Evolutionary conservation across 139 green algal genomes (phyloP).

Genomic region (Coelastrella sp.): DNA sequence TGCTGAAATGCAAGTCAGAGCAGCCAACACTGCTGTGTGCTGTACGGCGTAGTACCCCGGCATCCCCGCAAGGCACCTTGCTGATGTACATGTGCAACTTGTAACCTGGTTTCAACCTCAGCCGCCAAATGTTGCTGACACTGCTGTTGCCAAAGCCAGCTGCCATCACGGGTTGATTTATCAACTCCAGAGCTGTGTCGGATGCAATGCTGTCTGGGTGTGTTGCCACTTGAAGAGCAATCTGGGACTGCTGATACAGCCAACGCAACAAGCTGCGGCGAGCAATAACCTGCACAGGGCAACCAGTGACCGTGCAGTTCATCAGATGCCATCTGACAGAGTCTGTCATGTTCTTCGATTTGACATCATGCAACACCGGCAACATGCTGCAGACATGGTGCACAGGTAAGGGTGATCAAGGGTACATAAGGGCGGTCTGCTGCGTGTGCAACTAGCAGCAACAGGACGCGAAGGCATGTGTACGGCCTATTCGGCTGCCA

Average conservation of each 20-base stretch:
- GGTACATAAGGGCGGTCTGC: too few relatives aligned
- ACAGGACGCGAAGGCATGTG: too few relatives aligned
- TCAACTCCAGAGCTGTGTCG: not conserved
- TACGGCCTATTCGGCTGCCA: too few relatives aligned
- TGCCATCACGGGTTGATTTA: not conserved
- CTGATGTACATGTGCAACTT: conserved; percentile 7
- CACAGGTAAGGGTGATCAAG: too few relatives aligned
- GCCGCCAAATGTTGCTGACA: conserved; percentile 3
- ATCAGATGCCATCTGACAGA: too few relatives aligned
- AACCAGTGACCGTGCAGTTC: not conserved
- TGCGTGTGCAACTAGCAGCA: too few relatives aligned
- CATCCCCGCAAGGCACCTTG: conserved; percentile 37
- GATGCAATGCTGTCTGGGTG: conserved; percentile 42
- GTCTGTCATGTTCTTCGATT: too few relatives aligned
- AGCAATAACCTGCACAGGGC: not conserved
- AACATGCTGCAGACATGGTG: too few relatives aligned
- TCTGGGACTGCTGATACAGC: conserved; percentile 58
- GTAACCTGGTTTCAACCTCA: conserved; percentile 52
- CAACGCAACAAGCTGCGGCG: not conserved
- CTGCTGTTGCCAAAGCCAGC: not conserved
- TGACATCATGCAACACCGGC: too few relatives aligned
- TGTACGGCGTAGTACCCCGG: not conserved
- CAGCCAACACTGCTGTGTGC: not conserved
- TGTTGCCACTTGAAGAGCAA: conserved; percentile 42
- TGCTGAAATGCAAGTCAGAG: conserved; percentile 47